A percentile compares a stretch with the other conserved stretches of the same genome.
Evolutionary conservation across 2,329 filamentous ascomycete genomes (phyloP).

Genomic region (Cercospora zeae-maydis): DNA sequence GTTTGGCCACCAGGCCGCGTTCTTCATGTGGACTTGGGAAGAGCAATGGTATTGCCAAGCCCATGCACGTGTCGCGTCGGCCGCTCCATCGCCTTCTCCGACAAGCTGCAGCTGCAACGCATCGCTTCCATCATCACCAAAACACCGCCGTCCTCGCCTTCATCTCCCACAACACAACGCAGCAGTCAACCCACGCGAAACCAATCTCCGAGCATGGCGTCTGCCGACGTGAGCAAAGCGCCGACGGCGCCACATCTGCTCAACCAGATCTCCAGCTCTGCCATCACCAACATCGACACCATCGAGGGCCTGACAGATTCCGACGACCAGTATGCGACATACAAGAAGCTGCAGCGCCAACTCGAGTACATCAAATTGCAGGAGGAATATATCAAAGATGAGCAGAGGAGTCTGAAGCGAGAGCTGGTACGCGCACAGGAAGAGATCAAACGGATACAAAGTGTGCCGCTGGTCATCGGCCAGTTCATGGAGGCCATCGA

Average conservation of each 20-base stretch:
- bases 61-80: background rate
- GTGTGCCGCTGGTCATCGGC: slow-evolving; percentile 93
- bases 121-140: background rate
- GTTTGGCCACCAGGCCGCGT: background rate
- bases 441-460: slow-evolving; percentile 99
- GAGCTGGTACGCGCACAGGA: slow-evolving; percentile 96
- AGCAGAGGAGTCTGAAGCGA: slow-evolving; percentile 95
- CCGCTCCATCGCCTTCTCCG: background rate
- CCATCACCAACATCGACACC: slow-evolving; percentile 85
- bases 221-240: slow-evolving; percentile 80
- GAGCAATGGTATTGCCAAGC: background rate
- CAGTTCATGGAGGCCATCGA: slow-evolving; percentile 99
- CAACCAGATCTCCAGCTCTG: slow-evolving; percentile 69
- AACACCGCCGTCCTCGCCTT: background rate
- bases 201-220: slow-evolving; percentile 63
- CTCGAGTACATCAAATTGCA: slow-evolving; percentile 96
- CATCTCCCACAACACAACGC: background rate
- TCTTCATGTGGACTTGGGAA: background rate
- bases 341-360: slow-evolving; percentile 96
- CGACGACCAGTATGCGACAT: slow-evolving; percentile 86
- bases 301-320: slow-evolving; percentile 81
- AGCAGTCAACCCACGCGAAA: background rate
- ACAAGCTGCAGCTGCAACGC: background rate
- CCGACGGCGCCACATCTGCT: slow-evolving; percentile 69
- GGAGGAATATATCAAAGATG: slow-evolving; percentile 99